Base-by-base conservation (phyloP, 192 early-diverging fungal species). In the Coemansia asiatica region DNA sequence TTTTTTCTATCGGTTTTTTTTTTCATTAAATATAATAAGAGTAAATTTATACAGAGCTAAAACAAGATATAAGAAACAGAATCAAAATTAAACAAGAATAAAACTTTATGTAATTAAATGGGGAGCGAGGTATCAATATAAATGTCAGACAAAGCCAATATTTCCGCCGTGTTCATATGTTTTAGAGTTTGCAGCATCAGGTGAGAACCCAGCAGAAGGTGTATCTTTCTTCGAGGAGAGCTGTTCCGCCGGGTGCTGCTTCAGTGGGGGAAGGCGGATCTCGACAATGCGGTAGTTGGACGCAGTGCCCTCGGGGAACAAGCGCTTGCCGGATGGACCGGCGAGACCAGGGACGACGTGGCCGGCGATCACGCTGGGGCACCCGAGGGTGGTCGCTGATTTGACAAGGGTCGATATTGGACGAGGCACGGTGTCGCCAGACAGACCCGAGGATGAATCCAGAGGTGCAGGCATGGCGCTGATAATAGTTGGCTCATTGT, bases 241-340 rank as follows among this genome's bases (percentile, higher is more conserved):
- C 23, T 53, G 51, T 25, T 53, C 23, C 23, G 50, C 35, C 4
- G 71, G 67, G 6, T 61, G 21, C 31, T 61, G 21, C 31, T 74
- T 80, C 12, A 80, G 72, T 16, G 66, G 68, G 9, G 77, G 77
- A 15, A 80, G 29, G 0, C 77, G 77, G 16, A 80, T 56, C 48
- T 80, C 77, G 18, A 80, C 59, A 7, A 80, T 67, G 13, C 77
- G 67, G 57, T 71, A 80, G 27, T 80, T 56, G 25, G 68, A 51
- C 2, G 77, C 46, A 4, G 33, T 53, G 31, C 65, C 66, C 33
- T 80, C 77, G 6, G 77, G 77, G 54, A 80, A 80, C n/a, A 67
- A 19, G 7, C 60, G 59, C 28, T 63, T 67, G 18, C 77, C 77
- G 1, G 57, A 46, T 4, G 65, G 44, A 23, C 77, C 77, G 0